phyloP scores from a whole-genome alignment of 2,329 filamentous ascomycete genomes.

The Pseudocercospora vitis region DNA sequence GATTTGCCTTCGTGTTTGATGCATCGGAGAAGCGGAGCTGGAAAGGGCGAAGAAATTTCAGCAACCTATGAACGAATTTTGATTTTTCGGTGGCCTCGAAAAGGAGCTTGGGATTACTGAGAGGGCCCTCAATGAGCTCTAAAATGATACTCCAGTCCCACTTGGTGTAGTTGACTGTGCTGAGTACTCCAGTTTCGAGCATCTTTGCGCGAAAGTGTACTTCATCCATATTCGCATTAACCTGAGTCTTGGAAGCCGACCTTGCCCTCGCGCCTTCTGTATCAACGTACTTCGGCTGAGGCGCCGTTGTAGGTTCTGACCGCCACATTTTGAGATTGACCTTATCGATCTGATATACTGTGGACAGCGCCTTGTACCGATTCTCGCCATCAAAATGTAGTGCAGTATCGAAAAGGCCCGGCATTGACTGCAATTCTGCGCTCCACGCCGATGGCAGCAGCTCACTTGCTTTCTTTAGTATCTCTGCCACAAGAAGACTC shows the following conservation, averaged over 20 bases:
- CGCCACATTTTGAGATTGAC: slow-evolving; percentile 90
- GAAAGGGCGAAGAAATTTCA: slow-evolving; percentile 95
- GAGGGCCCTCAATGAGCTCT: slow-evolving; percentile 85
- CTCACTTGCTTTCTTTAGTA: slow-evolving; percentile 83
- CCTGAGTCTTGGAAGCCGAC: slow-evolving; percentile 54
- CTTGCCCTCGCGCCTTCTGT: slow-evolving; percentile 43
- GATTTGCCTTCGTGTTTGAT: slow-evolving; percentile 85
- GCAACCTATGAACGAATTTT: slow-evolving; percentile 91
- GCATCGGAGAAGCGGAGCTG: slow-evolving; percentile 93
- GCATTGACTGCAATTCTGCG: slow-evolving; percentile 79
- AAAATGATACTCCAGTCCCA: slow-evolving; percentile 97
- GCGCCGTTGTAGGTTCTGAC: slow-evolving; percentile 50
- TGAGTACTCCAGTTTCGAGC: slow-evolving; percentile 80
- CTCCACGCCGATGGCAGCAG: slow-evolving; percentile 81
- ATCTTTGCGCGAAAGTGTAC: slow-evolving; percentile 62
- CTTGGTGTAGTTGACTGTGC: slow-evolving; percentile 85
- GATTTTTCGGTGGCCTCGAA: slow-evolving; percentile 93
- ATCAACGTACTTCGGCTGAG: slow-evolving; percentile 28
- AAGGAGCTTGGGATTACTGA: slow-evolving; percentile 85
- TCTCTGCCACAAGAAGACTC: slow-evolving; percentile 85
- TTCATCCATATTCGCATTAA: slow-evolving; percentile 63
- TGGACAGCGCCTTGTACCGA: slow-evolving; percentile 79
- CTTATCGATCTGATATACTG: slow-evolving; percentile 97
- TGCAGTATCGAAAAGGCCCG: slow-evolving; percentile 77
- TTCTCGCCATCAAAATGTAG: slow-evolving; percentile 69